phyloP scores from a whole-genome alignment of 257 asterid genomes.

The Craterostigma plantagineum region DNA sequence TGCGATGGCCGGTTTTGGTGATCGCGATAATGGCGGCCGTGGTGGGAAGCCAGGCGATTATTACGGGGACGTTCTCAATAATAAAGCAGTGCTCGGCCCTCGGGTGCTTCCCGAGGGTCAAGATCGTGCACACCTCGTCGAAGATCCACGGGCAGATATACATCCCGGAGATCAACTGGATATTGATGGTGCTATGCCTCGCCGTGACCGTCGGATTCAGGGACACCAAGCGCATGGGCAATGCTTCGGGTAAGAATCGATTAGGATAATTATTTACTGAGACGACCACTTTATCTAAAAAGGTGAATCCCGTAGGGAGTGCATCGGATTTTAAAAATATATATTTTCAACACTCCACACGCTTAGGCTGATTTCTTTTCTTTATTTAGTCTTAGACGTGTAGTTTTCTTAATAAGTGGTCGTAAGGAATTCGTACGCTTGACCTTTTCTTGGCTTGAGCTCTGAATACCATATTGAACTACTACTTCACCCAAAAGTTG shows the following conservation, averaged over 20 bases:
- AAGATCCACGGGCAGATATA: conserved; percentile 84
- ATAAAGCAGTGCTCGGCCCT: conserved; percentile 84
- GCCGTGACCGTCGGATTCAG: conserved; percentile 83
- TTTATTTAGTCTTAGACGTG: no score
- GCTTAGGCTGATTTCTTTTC: no score
- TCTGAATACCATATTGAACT: no score
- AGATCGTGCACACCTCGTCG: conserved; percentile 71
- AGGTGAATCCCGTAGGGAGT: no score
- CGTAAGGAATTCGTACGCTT: no score
- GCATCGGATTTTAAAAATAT: no score
- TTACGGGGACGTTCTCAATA: conserved; percentile 83
- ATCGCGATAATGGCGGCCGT: conserved; percentile 90
- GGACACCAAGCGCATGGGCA: conserved; percentile 74
- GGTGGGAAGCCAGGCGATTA: conserved; percentile 93
- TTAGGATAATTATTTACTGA: no score
- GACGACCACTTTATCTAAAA: no score
- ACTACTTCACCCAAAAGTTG: no score
- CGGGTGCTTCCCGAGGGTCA: conserved; percentile 84
- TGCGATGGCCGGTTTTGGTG: conserved; percentile 85
- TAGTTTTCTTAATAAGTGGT: no score
- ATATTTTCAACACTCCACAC: no score
- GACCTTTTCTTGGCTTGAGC: no score
- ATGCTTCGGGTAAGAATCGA: conserved; percentile 93
- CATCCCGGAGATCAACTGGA: conserved; percentile 91
- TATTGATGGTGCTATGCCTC: conserved; percentile 62